These are phyloP conservation scores for Hypoxylon sp. DNA, from an alignment of 2,329 filamentous ascomycete genomes.

Conservation along the genomic window DNA sequence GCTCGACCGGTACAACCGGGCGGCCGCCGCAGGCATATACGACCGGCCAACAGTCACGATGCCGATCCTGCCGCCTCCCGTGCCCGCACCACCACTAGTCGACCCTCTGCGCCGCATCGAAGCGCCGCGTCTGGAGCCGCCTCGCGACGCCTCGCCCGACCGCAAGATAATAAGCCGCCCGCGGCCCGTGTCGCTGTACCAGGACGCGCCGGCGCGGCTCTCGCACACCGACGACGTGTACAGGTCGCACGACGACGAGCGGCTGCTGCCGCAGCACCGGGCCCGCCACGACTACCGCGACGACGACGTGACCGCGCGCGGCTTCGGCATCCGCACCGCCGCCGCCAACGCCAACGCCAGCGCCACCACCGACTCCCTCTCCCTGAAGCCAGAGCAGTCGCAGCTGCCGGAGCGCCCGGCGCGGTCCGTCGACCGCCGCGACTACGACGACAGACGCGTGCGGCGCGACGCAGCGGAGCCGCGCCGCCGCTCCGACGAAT, in stretches of 20 bases:
- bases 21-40: constrained; percentile 59
- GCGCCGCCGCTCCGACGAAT: constrained; percentile 52
- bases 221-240: constrained; percentile 65
- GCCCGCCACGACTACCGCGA: constrained; percentile 65
- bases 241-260: constrained; percentile 65
- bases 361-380: constrained; percentile 57
- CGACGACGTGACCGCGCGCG: constrained; percentile 62
- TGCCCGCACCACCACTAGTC: constrained; percentile 56
- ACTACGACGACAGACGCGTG: constrained; percentile 62
- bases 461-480: constrained; percentile 54
- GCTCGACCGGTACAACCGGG: constrained; percentile 76
- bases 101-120: constrained; percentile 57
- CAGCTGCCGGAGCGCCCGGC: constrained; percentile 51
- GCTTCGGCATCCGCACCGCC: constrained; percentile 67
- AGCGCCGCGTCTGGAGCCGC: constrained; percentile 34
- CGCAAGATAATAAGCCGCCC: constrained; percentile 54
- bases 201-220: constrained; percentile 63
- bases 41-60: constrained; percentile 63
- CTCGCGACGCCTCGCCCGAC: constrained; percentile 55
- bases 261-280: constrained; percentile 58
- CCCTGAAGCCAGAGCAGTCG: constrained; percentile 47
- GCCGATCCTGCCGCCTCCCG: constrained; percentile 61
- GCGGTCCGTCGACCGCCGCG: constrained; percentile 51
- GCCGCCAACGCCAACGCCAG: constrained; percentile 43
- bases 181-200: constrained; percentile 67